These are phyloP conservation scores for Xerocomellus dryophilus DNA, from an alignment of 768 basidiomycete species.

Conservation along the genomic window DNA sequence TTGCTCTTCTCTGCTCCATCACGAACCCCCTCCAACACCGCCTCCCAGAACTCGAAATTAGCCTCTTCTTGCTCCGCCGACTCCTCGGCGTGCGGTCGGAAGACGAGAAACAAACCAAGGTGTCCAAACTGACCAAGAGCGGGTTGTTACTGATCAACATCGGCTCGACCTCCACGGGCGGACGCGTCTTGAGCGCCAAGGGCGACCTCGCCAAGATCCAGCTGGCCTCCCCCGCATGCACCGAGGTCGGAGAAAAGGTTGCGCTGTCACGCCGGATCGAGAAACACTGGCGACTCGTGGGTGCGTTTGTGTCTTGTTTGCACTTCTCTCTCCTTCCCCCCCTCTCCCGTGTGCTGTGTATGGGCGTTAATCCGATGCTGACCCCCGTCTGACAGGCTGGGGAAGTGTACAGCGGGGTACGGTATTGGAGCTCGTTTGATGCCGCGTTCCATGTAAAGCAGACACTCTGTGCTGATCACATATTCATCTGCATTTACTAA, in stretches of 20 bases:
- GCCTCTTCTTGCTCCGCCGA: slow-evolving; percentile 90
- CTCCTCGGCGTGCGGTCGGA: slow-evolving; percentile 98
- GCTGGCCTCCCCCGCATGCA: slow-evolving; percentile 91
- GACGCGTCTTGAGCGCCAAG: slow-evolving; percentile 90
- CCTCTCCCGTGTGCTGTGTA: background rate
- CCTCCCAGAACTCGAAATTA: slow-evolving; percentile 78
- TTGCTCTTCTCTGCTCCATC: background rate
- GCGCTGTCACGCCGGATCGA: slow-evolving; percentile 92
- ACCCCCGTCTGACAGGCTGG: slow-evolving; percentile 41
- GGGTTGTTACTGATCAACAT: slow-evolving; percentile 96
- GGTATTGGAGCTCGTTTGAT: slow-evolving; percentile 71
- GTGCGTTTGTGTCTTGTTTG: too few species aligned
- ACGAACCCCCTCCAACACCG: background rate
- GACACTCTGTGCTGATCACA: background rate
- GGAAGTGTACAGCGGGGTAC: slow-evolving; percentile 86
- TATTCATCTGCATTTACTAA: background rate
- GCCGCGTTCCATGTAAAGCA: background rate
- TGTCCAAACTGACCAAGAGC: slow-evolving; percentile 85
- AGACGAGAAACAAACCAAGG: slow-evolving; percentile 98
- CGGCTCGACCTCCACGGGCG: slow-evolving; percentile 95
- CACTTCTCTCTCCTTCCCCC: background rate
- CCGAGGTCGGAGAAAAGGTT: slow-evolving; percentile 97
- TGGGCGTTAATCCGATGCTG: background rate
- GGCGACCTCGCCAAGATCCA: slow-evolving; percentile 94
- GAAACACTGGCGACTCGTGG: slow-evolving; percentile 97